Conservation (phyloP, 2,329 filamentous ascomycete genomes). For the Penicillium sp. region DNA sequence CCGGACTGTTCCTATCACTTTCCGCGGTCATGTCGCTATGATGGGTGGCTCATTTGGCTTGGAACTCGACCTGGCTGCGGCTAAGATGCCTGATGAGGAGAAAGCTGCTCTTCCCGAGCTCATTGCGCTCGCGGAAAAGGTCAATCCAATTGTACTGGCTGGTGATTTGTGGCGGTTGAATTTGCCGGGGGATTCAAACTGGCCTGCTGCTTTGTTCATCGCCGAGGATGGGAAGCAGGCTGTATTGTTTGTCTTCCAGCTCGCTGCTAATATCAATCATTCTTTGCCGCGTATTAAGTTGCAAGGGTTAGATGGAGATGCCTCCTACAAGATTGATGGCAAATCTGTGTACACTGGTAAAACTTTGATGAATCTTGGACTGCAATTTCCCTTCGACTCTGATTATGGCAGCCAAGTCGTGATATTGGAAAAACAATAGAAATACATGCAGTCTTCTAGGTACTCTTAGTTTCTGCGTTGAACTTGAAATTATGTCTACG, state of each 20-base stretch:
- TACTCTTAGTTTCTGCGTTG: too few relatives aligned
- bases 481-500: too few relatives aligned
- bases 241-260: constrained; percentile 66
- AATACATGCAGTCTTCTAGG: too few relatives aligned
- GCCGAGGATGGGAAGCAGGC: constrained; percentile 55
- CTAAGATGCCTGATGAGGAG: constrained; percentile 57
- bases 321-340: constrained; percentile 59
- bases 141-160: constrained; percentile 63
- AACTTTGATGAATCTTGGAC: constrained; percentile 65
- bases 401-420: constrained; percentile 65
- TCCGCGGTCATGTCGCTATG: constrained; percentile 69
- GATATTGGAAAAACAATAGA: constrained; percentile 56
- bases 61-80: constrained; percentile 65
- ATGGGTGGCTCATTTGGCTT: constrained; percentile 71
- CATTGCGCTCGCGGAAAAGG: constrained; percentile 57
- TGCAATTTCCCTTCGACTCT: constrained; percentile 57
- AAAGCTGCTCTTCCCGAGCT: constrained; percentile 57
- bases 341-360: constrained; percentile 59
- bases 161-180: constrained; percentile 65
- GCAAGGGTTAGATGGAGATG: constrained; percentile 60
- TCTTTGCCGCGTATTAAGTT: constrained; percentile 57
- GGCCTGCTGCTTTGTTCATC: constrained; percentile 65
- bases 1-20: constrained; percentile 60
- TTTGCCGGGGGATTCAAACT: constrained; percentile 63
- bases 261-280: constrained; percentile 58